Conservation (phyloP, 345 rosid genomes). For the Adansonia digitata region DNA sequence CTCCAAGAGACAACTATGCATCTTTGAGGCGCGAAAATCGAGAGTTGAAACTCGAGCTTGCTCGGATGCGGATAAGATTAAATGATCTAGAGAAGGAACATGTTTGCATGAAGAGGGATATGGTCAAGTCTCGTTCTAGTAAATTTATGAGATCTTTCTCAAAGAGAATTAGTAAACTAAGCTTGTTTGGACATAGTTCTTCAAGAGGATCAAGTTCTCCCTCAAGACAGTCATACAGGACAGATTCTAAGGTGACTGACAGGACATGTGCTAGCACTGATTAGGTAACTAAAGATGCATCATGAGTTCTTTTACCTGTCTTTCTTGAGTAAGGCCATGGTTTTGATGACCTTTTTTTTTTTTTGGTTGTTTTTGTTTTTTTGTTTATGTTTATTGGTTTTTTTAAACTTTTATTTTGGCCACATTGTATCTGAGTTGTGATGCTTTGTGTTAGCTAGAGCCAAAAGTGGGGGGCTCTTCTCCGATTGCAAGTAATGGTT, state of each 20-base stretch:
- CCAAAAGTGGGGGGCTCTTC: slow-evolving; percentile 12
- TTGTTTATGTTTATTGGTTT: slow-evolving; percentile 6
- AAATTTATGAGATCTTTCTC: slow-evolving; percentile 87
- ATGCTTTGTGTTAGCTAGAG: slow-evolving; percentile 32
- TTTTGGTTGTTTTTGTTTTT: too few relatives aligned
- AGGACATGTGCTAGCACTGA: slow-evolving; percentile 80
- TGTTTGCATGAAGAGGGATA: slow-evolving; percentile 91
- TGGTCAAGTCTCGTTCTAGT: slow-evolving; percentile 89
- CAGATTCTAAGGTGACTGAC: slow-evolving; percentile 73
- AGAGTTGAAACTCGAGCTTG: slow-evolving; percentile 87
- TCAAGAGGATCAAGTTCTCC: slow-evolving; percentile 94
- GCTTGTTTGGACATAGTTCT: slow-evolving; percentile 74
- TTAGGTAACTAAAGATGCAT: slow-evolving; percentile 25
- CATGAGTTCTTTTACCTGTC: slow-evolving; percentile 4
- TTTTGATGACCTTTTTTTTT: slow-evolving; percentile 15
- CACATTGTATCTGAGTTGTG: slow-evolving; percentile 43
- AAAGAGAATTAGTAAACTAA: slow-evolving; percentile 73
- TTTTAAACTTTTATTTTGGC: slow-evolving; percentile 10
- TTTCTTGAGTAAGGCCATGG: slow-evolving; percentile 21
- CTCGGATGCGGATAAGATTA: slow-evolving; percentile 84
- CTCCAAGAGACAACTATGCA: slow-evolving; percentile 93
- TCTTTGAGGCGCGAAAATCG: slow-evolving; percentile 86
- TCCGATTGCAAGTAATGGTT: slow-evolving; percentile 20
- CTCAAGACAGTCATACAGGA: slow-evolving; percentile 75
- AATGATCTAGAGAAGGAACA: slow-evolving; percentile 96